A percentile compares a stretch with the other conserved stretches of the same genome.
Evolutionary conservation across 176 grass and related monocot species (phyloP).

Genomic region (Olyra latifolia): DNA sequence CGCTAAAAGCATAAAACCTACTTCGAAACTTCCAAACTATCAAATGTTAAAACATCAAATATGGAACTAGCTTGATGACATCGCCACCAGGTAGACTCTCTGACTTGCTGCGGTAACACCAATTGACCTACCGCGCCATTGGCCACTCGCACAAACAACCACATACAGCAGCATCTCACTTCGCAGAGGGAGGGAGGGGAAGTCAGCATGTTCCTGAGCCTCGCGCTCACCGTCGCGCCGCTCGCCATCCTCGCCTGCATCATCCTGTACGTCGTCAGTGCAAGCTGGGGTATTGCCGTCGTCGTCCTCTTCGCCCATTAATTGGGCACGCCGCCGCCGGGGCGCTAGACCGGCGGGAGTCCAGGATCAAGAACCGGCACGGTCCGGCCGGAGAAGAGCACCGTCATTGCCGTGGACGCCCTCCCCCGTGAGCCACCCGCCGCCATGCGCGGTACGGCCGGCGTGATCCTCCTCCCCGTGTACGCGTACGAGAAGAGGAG

Average conservation of each 20-base stretch:
- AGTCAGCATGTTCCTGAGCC: not conserved
- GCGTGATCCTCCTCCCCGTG: not conserved
- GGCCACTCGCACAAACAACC: not conserved
- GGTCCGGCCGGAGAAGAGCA: not conserved
- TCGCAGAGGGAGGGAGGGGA: too few relatives aligned
- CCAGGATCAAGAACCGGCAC: not conserved
- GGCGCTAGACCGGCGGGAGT: not conserved
- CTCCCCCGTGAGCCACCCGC: not conserved
- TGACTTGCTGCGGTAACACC: too few relatives aligned
- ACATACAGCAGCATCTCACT: not conserved
- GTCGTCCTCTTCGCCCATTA: not conserved
- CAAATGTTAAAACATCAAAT: too few relatives aligned
- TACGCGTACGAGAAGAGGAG: conserved; percentile 21
- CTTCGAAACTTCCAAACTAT: too few relatives aligned
- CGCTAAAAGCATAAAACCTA: too few relatives aligned
- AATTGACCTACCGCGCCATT: not conserved
- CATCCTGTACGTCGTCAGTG: not conserved
- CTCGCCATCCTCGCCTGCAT: not conserved
- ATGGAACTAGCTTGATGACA: too few relatives aligned
- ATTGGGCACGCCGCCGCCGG: not conserved
- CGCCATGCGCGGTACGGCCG: not conserved
- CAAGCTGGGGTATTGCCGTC: too few relatives aligned
- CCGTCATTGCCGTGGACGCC: not conserved
- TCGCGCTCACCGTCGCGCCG: not conserved
- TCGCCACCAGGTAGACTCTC: not conserved